Conservation (phyloP, 2,329 filamentous ascomycete species). For the Alternaria sp. region DNA sequence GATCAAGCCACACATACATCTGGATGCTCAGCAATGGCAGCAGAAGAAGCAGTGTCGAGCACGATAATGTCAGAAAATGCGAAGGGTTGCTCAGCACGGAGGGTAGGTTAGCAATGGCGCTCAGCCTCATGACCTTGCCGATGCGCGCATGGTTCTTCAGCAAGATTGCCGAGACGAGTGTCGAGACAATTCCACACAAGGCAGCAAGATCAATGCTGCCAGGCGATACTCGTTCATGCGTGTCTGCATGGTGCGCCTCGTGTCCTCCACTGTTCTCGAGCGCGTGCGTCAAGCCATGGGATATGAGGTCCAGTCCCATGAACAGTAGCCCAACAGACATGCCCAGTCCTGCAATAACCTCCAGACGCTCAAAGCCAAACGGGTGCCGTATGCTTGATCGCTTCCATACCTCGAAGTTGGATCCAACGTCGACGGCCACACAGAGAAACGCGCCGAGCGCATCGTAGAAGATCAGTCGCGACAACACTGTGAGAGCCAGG, state of each 20-base stretch:
- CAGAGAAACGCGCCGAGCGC: conserved; percentile 90
- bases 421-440: conserved; percentile 88
- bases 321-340: conserved; percentile 97
- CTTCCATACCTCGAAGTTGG: conserved; percentile 98
- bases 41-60: conserved; percentile 78
- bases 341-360: conserved; percentile 93
- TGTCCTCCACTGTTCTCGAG: conserved; percentile 77
- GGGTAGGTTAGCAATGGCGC: conserved; percentile 80
- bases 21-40: conserved; percentile 81
- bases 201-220: conserved; percentile 84
- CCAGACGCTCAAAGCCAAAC: conserved; percentile 87
- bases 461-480: conserved; percentile 93
- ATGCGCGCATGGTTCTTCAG: conserved; percentile 92
- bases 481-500: conserved; percentile 88
- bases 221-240: conserved; percentile 70
- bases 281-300: conserved; percentile 91
- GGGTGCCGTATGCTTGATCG: conserved; percentile 90
- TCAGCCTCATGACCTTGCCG: conserved; percentile 86
- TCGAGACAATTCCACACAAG: conserved; percentile 80
- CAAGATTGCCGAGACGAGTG: conserved; percentile 83
- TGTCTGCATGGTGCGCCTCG: conserved; percentile 72
- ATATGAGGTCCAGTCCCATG: conserved; percentile 94
- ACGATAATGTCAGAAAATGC: conserved; percentile 90
- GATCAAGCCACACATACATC: conserved; percentile 85
- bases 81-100: conserved; percentile 92